phyloP scores from a whole-genome alignment of 495 filamentous ascomycete genomes.

The Talaromyces nanjingensis region DNA sequence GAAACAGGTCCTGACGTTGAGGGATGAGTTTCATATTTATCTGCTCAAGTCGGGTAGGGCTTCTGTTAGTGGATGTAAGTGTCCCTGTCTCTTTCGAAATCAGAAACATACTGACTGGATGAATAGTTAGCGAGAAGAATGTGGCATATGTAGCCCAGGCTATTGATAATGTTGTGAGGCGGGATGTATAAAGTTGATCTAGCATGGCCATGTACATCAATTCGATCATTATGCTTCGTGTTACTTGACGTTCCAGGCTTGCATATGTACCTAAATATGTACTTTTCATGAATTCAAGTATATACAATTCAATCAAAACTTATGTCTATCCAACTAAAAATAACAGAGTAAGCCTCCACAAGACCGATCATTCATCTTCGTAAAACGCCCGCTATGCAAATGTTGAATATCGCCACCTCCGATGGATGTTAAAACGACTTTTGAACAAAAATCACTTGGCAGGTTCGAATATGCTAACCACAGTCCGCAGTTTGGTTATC shows the following conservation, averaged over 20 bases:
- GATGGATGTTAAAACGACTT: not conserved
- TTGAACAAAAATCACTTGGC: not conserved
- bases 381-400: constrained; percentile 7
- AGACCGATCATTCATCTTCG: not conserved
- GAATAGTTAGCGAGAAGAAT: constrained; percentile 52
- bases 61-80: constrained; percentile 43
- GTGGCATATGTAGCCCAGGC: constrained; percentile 42
- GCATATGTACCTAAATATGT: not conserved
- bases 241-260: no score
- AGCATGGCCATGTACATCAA: not conserved
- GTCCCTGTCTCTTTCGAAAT: not conserved
- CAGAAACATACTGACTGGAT: constrained; percentile 77
- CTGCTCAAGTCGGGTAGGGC: constrained; percentile 40
- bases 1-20: constrained; percentile 36
- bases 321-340: not conserved
- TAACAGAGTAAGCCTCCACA: not conserved
- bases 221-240: no score
- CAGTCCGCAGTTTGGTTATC: constrained; percentile 69
- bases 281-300: not conserved
- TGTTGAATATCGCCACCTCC: not conserved
- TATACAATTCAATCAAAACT: not conserved
- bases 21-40: constrained; percentile 45
- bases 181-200: constrained; percentile 11
- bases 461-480: constrained; percentile 43
- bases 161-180: constrained; percentile 40